Percentiles rank a stretch among this genome's conserved stretches.
phyloP scores from a whole-genome alignment of 176 grass and related monocot genomes.

The Oryza brachyantha region DNA sequence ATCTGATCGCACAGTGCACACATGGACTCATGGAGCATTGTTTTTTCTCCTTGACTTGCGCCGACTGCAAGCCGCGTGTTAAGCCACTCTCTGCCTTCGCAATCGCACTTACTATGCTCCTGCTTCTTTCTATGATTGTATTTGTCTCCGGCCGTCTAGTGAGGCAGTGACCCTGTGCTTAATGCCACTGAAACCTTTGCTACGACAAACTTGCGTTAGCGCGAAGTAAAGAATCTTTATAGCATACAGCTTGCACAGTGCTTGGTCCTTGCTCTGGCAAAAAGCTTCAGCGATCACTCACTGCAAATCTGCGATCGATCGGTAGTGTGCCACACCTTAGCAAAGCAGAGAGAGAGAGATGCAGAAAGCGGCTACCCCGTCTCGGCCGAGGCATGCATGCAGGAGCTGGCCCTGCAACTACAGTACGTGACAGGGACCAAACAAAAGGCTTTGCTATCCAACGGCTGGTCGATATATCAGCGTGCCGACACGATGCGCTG shows the following conservation, averaged over 20 bases:
- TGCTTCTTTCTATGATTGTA: no score
- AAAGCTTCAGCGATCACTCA: background rate
- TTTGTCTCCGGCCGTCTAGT: background rate
- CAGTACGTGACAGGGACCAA: constrained; percentile 5
- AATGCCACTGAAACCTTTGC: background rate
- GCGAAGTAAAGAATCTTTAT: constrained; percentile 3
- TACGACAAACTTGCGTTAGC: background rate
- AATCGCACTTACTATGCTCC: background rate
- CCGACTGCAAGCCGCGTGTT: background rate
- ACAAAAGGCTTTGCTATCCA: background rate
- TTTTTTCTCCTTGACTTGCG: background rate
- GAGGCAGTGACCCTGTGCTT: background rate
- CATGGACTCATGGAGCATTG: background rate
- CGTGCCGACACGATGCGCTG: background rate
- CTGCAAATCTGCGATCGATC: background rate
- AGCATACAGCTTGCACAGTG: background rate
- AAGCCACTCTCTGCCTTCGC: background rate
- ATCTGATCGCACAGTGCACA: background rate
- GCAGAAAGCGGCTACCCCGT: background rate
- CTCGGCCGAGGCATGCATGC: background rate
- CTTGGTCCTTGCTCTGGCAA: background rate
- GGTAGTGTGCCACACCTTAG: background rate
- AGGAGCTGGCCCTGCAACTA: background rate
- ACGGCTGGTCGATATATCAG: background rate
- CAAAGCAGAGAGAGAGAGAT: background rate